These are phyloP conservation scores for Vinca minor DNA, from an alignment of 257 asterid genomes.

Conservation along the genomic window DNA sequence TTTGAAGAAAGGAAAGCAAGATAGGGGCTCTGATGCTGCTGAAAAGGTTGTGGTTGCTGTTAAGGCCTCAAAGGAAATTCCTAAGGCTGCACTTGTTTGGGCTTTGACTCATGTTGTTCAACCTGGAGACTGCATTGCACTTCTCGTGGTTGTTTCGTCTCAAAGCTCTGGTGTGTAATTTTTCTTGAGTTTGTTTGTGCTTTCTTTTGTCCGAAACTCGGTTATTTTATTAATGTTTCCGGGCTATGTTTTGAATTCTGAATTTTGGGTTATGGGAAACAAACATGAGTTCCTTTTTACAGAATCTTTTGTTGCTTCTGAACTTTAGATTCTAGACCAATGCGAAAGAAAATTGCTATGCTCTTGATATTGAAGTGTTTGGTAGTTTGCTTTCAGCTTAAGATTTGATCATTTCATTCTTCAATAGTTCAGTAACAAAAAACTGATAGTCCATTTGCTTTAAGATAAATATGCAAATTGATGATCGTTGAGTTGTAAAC, in stretches of 20 bases:
- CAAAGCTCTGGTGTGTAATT: constrained; percentile 52
- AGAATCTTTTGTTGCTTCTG: not conserved
- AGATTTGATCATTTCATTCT: too few relatives aligned
- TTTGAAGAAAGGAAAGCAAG: constrained; percentile 55
- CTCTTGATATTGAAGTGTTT: too few relatives aligned
- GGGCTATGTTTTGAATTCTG: constrained; percentile 1
- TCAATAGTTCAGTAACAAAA: too few relatives aligned
- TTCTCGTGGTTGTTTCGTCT: constrained; percentile 79
- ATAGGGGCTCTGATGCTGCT: constrained; percentile 44
- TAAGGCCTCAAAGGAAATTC: constrained; percentile 90
- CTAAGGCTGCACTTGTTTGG: constrained; percentile 90
- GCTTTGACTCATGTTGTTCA: constrained; percentile 96
- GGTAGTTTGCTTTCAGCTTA: too few relatives aligned
- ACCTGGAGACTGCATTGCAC: constrained; percentile 96
- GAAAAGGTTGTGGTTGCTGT: constrained; percentile 97
- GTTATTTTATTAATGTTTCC: not conserved
- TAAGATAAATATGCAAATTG: too few relatives aligned
- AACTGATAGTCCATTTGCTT: too few relatives aligned
- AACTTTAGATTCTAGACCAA: not conserved
- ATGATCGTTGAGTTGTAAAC: too few relatives aligned
- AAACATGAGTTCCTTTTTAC: too few relatives aligned
- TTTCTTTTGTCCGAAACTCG: not conserved
- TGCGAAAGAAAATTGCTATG: not conserved
- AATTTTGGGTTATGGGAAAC: too few relatives aligned
- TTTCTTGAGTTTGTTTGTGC: not conserved